A percentile compares a stretch with the other conserved stretches of the same genome.
Conservation (phyloP, 108 stramenopile species). For the Cyclostephanos invisitatus region DNA sequence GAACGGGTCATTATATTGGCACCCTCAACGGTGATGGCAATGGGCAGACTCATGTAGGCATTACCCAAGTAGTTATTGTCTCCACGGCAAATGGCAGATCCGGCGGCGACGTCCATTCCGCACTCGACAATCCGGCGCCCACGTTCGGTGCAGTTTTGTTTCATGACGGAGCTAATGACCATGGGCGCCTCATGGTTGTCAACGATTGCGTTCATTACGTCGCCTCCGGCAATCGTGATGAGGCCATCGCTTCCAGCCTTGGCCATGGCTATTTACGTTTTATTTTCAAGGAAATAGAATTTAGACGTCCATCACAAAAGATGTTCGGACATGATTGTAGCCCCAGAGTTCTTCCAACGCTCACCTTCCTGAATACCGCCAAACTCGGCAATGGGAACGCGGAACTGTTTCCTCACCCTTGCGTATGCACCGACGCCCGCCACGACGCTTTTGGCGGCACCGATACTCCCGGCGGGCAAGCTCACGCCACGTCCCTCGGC, state of each 20-base stretch:
- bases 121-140: constrained; percentile 93
- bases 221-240: constrained; percentile 89
- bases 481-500: constrained; percentile 97
- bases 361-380: constrained; percentile 97
- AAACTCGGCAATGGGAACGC: constrained; percentile 98
- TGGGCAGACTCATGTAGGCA: constrained; percentile 96
- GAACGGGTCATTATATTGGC: constrained; percentile 98
- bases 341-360: background rate
- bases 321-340: background rate
- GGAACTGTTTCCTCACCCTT: constrained; percentile 96
- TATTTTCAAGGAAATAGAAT: background rate
- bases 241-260: constrained; percentile 89
- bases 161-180: constrained; percentile 98
- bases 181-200: constrained; percentile 99
- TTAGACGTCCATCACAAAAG: background rate
- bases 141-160: constrained; percentile 96
- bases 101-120: constrained; percentile 97
- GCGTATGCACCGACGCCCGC: constrained; percentile 94
- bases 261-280: constrained; percentile 65
- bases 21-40: constrained; percentile 98
- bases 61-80: constrained; percentile 93
- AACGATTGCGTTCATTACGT: constrained; percentile 97
- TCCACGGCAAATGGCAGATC: constrained; percentile 96
- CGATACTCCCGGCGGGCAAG: constrained; percentile 93
- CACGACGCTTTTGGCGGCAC: constrained; percentile 83